These are phyloP conservation scores for Colletotrichum gloeosporioides DNA, from an alignment of 2,329 filamentous ascomycete species.

Conservation along the genomic window DNA sequence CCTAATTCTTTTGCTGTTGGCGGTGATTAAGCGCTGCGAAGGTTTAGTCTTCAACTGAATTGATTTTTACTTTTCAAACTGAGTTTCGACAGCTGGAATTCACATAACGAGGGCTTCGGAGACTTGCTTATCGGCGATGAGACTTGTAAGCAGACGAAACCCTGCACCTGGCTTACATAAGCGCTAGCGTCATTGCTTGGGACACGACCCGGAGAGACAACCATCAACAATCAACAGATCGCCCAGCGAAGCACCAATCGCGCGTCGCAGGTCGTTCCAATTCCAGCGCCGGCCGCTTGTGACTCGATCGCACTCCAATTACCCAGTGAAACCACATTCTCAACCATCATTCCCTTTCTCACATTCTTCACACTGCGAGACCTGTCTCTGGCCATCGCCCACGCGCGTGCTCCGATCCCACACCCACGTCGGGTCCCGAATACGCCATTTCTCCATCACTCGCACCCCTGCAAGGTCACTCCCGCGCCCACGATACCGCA, in stretches of 20 bases:
- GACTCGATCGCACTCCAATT: neutral
- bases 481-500: neutral
- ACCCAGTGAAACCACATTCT: neutral
- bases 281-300: neutral
- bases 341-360: neutral
- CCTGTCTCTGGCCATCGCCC: neutral
- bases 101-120: neutral
- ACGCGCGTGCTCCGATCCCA: neutral
- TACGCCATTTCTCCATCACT: neutral
- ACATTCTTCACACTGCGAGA: neutral
- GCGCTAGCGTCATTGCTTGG: slow-evolving; percentile 7
- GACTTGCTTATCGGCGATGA: neutral
- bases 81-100: neutral
- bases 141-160: neutral
- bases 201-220: neutral
- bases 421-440: neutral
- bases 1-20: neutral
- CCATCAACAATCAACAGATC: slow-evolving; percentile 16
- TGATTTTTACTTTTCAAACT: neutral
- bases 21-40: rapidly evolving
- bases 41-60: neutral
- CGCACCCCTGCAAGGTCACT: slow-evolving; percentile 13
- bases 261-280: neutral
- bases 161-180: neutral
- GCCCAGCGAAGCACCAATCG: neutral